A percentile compares a stretch with the other conserved stretches of the same genome.
phyloP scores from a whole-genome alignment of 176 grass and related monocot species.

The Ensete glaucum region DNA sequence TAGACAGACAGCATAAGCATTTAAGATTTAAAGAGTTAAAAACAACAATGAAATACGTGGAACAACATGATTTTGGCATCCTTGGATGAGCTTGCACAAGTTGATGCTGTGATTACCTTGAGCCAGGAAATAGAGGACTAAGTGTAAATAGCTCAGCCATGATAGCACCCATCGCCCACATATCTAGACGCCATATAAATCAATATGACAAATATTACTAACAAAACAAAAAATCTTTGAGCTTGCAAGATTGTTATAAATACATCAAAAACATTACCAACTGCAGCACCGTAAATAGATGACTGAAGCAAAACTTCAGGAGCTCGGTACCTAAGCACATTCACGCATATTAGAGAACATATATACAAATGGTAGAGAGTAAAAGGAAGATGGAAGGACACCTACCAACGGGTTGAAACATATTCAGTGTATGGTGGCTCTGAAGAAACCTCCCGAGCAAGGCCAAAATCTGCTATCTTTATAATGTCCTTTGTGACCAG shows the following conservation, averaged over 20 bases:
- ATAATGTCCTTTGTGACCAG: slow-evolving; percentile 83
- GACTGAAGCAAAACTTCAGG: slow-evolving; percentile 95
- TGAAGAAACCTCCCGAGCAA: slow-evolving; percentile 84
- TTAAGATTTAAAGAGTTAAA: no score
- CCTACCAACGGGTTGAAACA: slow-evolving; percentile 92
- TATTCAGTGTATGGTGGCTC: slow-evolving; percentile 93
- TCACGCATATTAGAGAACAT: slow-evolving; percentile 17
- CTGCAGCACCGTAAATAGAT: slow-evolving; percentile 78
- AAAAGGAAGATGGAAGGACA: neutral
- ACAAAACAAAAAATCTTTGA: neutral
- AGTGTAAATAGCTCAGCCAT: slow-evolving; percentile 96
- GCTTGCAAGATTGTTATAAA: slow-evolving; percentile 12
- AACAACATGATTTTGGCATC: neutral
- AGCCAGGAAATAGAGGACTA: slow-evolving; percentile 87
- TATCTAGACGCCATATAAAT: slow-evolving; percentile 47
- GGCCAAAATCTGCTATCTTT: slow-evolving; percentile 97
- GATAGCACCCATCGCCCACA: slow-evolving; percentile 99
- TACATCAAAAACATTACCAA: slow-evolving; percentile 41
- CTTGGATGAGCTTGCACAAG: neutral
- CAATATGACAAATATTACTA: neutral
- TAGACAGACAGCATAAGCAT: no score
- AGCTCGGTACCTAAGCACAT: slow-evolving; percentile 75
- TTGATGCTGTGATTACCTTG: slow-evolving; percentile 41
- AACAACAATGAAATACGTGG: neutral
- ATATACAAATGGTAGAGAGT: slow-evolving; percentile 10